A percentile compares a stretch with the other conserved stretches of the same genome.
Evolutionary conservation across 352 stramenopile genomes (phyloP).

Genomic region (Poterioochromonas sp.): DNA sequence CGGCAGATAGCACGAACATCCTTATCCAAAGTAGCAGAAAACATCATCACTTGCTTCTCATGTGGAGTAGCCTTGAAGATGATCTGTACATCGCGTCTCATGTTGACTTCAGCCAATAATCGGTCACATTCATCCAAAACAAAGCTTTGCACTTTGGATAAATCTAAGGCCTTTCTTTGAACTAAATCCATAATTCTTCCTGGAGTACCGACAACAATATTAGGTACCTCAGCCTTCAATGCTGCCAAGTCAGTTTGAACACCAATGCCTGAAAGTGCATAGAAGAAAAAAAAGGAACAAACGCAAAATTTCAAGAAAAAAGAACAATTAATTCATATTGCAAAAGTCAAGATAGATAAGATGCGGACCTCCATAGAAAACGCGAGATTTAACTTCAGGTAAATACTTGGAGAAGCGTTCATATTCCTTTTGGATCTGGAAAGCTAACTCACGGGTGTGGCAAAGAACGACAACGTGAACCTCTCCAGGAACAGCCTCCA

Average conservation of each 20-base stretch:
- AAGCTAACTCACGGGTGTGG: slow-evolving; percentile 98
- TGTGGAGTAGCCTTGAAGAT: slow-evolving; percentile 98
- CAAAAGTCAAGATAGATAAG: too few relatives aligned
- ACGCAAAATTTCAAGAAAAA: background rate
- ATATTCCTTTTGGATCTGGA: slow-evolving; percentile 99
- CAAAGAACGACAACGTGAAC: slow-evolving; percentile 95
- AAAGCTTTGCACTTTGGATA: slow-evolving; percentile 99
- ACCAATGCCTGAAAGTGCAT: slow-evolving; percentile 68
- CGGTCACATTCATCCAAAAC: slow-evolving; percentile 99
- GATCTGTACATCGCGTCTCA: slow-evolving; percentile 96
- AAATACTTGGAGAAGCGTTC: slow-evolving; percentile 98
- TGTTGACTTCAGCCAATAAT: slow-evolving; percentile 95
- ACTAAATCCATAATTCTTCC: slow-evolving; percentile 77
- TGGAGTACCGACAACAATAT: slow-evolving; percentile 81
- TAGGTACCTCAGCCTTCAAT: slow-evolving; percentile 85
- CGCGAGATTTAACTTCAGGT: slow-evolving; percentile 82
- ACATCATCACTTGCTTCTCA: slow-evolving; percentile 99
- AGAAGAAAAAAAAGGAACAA: background rate
- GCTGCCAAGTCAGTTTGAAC: slow-evolving; percentile 88
- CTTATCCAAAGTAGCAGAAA: slow-evolving; percentile 96
- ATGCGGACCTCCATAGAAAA: slow-evolving; percentile 49
- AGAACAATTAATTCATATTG: slow-evolving; percentile 7
- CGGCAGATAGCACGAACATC: slow-evolving; percentile 97
- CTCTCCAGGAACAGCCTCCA: slow-evolving; percentile 62
- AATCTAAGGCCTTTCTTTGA: slow-evolving; percentile 79